Percentiles rank a stretch among this genome's conserved stretches.
Evolutionary conservation across 2,329 filamentous ascomycete species (phyloP).

Genomic region (Aspergillus vadensis): DNA sequence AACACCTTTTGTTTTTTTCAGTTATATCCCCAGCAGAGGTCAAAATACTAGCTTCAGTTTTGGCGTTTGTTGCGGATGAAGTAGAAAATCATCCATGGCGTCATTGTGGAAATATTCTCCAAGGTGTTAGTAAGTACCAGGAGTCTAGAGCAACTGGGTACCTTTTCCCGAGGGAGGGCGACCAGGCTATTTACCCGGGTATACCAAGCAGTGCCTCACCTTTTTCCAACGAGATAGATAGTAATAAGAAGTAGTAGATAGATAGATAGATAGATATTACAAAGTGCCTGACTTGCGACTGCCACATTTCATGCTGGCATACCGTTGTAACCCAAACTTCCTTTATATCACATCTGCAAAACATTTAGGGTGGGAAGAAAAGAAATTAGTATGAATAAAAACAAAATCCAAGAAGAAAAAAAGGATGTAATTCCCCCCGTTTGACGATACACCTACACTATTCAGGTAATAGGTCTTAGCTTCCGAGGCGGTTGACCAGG

Average conservation of each 20-base stretch:
- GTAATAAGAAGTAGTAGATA: background rate
- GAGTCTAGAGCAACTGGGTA: background rate
- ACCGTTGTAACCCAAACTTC: background rate
- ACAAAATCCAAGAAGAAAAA: no score
- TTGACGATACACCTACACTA: conserved; percentile 1
- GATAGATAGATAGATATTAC: background rate
- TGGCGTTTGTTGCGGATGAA: background rate
- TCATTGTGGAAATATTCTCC: conserved; percentile 10
- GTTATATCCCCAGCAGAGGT: background rate
- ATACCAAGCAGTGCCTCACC: background rate
- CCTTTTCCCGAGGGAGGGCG: background rate
- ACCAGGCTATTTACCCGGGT: background rate
- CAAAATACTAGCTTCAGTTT: background rate
- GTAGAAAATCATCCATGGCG: background rate
- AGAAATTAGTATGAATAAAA: no score
- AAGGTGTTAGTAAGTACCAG: background rate
- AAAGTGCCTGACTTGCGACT: background rate
- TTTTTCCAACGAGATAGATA: background rate
- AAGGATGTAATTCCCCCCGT: background rate
- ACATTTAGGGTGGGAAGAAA: background rate
- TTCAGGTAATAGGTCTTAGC: conserved; percentile 6
- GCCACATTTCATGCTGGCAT: background rate
- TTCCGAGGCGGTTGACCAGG: background rate
- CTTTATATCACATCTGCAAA: background rate
- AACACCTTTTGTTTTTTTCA: background rate